Evolutionary conservation across 768 basidiomycete genomes (phyloP).

Genomic region (Trametes cubensis): DNA sequence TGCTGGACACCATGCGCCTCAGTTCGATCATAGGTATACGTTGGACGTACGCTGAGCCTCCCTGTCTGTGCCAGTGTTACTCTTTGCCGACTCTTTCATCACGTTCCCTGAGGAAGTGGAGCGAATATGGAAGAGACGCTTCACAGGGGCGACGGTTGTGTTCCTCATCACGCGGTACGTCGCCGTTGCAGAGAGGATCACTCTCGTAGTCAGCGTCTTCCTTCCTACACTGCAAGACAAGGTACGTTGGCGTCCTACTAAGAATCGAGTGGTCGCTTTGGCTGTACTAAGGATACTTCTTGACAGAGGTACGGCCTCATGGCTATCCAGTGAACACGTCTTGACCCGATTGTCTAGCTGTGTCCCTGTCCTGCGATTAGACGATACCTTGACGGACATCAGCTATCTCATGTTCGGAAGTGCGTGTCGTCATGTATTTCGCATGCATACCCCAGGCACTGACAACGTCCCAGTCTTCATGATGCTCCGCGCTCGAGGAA

Average conservation of each 20-base stretch:
- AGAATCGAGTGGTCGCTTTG: too few relatives aligned
- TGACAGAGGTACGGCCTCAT: constrained; percentile 13
- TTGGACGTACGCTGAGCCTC: background rate
- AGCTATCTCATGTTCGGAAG: constrained; percentile 25
- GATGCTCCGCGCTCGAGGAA: constrained; percentile 20
- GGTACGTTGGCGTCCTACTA: too few relatives aligned
- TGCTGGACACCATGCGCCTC: background rate
- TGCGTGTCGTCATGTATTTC: background rate
- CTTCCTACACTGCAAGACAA: constrained; percentile 17
- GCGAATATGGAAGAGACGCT: constrained; percentile 23
- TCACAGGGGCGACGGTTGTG: constrained; percentile 22
- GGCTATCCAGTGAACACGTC: too few relatives aligned
- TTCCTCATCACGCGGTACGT: constrained; percentile 23
- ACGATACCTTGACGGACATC: constrained; percentile 25
- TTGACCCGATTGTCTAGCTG: constrained; percentile 10
- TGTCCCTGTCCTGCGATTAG: constrained; percentile 23
- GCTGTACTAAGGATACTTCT: too few relatives aligned
- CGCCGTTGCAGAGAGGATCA: constrained; percentile 22
- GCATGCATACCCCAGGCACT: background rate
- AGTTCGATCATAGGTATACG: too few relatives aligned
- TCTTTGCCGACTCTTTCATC: constrained; percentile 18
- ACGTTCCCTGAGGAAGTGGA: constrained; percentile 22
- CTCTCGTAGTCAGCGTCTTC: constrained; percentile 21
- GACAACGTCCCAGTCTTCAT: constrained; percentile 18
- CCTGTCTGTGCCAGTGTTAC: too few relatives aligned